phyloP scores from a whole-genome alignment of 495 filamentous ascomycete species.

The Amniculicola lignicola region DNA sequence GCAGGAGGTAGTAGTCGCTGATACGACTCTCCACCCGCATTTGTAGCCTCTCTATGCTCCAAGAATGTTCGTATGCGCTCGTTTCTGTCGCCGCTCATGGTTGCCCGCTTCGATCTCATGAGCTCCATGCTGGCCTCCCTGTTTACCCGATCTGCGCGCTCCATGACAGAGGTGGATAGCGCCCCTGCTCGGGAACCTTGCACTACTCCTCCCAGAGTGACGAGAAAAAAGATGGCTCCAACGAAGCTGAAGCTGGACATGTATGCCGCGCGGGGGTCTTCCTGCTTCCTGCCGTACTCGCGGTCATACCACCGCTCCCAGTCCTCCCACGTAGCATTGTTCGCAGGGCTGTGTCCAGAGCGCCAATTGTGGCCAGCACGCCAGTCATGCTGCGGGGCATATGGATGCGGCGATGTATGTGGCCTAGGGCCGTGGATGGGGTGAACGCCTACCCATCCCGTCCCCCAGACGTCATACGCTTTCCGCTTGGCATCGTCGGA shows the following conservation, averaged over 20 bases:
- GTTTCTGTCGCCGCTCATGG: conserved; percentile 50
- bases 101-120: conserved; percentile 52
- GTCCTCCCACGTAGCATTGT: conserved; percentile 97
- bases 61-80: conserved; percentile 72
- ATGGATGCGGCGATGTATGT: background rate
- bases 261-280: conserved; percentile 47
- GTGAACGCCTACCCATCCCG: conserved; percentile 65
- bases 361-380: too few species aligned
- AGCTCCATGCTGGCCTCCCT: conserved; percentile 61
- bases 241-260: conserved; percentile 75
- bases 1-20: conserved; percentile 34
- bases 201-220: conserved; percentile 61
- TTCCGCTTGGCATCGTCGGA: conserved; percentile 72
- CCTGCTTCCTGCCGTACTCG: conserved; percentile 47
- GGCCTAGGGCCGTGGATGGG: conserved; percentile 18
- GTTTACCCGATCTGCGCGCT: conserved; percentile 61
- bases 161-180: conserved; percentile 54
- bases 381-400: background rate
- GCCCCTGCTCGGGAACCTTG: conserved; percentile 66
- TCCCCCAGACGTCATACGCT: conserved; percentile 77
- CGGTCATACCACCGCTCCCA: conserved; percentile 82
- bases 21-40: conserved; percentile 33
- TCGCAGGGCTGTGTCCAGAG: conserved; percentile 51
- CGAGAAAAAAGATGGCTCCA: conserved; percentile 61
- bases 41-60: conserved; percentile 36